These are phyloP conservation scores for Barbatosphaeria neglecta DNA, from an alignment of 495 filamentous ascomycete genomes.

Conservation along the genomic window DNA sequence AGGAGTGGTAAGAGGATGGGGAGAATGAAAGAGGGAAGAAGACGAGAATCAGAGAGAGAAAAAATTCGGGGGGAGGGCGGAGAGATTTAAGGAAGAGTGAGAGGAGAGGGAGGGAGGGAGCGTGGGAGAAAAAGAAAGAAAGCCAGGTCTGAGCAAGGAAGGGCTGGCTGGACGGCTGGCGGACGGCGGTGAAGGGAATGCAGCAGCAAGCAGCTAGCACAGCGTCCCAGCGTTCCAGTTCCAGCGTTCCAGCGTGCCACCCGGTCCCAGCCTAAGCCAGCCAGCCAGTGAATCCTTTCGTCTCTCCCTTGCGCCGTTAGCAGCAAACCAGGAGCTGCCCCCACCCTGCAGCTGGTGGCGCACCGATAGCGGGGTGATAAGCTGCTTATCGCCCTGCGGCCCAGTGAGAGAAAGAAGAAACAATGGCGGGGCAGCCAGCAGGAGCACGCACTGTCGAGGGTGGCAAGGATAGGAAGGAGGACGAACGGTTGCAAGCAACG, in stretches of 20 bases:
- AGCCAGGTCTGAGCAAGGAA: too few species aligned
- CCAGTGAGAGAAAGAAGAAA: too few species aligned
- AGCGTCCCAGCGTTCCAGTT: too few species aligned
- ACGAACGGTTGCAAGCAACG: too few species aligned
- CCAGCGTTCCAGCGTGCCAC: too few species aligned
- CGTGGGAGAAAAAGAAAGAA: conserved; percentile 1
- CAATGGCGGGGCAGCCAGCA: neutral
- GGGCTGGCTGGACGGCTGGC: neutral
- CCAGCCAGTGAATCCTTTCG: neutral
- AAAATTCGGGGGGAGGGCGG: conserved; percentile 2
- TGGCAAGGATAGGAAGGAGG: too few species aligned
- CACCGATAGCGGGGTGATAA: neutral
- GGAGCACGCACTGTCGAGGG: too few species aligned
- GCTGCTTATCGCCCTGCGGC: neutral
- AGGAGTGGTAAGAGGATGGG: neutral
- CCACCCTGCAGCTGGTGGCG: neutral
- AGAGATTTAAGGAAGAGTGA: conserved; percentile 6
- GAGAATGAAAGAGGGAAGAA: conserved; percentile 1
- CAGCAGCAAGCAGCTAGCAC: too few species aligned
- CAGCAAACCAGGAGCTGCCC: too few species aligned
- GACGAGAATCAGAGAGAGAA: conserved; percentile 5
- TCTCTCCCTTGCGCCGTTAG: neutral
- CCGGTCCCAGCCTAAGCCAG: too few species aligned
- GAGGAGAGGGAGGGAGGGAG: conserved; percentile 5
- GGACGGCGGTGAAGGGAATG: neutral